These are phyloP conservation scores for Colletotrichum sp. DNA, from an alignment of 2,329 filamentous ascomycete species.

Conservation along the genomic window DNA sequence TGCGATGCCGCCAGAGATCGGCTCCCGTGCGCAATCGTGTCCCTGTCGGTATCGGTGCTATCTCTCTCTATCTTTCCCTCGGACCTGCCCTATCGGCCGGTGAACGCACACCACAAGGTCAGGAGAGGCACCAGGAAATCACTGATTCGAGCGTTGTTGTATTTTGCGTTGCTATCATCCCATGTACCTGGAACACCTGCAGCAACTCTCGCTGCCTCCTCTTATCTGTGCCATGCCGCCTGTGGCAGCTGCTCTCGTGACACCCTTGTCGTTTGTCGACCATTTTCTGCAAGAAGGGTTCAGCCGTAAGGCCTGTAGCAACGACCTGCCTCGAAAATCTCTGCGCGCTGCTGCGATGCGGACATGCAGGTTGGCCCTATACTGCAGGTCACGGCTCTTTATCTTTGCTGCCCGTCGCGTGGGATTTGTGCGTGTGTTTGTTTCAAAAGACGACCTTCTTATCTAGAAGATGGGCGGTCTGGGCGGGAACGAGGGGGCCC, in stretches of 20 bases:
- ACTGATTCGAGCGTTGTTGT: background rate
- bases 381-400: background rate
- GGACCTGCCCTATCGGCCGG: constrained; percentile 16
- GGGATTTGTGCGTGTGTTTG: background rate
- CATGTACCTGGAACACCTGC: background rate
- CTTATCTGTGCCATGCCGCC: background rate
- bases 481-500: background rate
- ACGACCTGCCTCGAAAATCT: background rate
- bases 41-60: constrained; percentile 17
- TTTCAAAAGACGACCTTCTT: constrained; percentile 4
- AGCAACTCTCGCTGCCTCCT: background rate
- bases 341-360: background rate
- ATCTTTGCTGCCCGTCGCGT: background rate
- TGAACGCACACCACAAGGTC: background rate
- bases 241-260: background rate
- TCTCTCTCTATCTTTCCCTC: constrained; percentile 11
- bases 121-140: background rate
- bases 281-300: background rate
- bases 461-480: constrained; percentile 8
- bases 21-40: constrained; percentile 16
- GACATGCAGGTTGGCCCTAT: background rate
- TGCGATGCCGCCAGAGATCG: constrained; percentile 18
- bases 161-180: background rate
- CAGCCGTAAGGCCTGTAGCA: background rate
- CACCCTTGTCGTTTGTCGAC: background rate